These are phyloP conservation scores for Collybia mongolica DNA, from an alignment of 768 basidiomycete species.

Conservation along the genomic window DNA sequence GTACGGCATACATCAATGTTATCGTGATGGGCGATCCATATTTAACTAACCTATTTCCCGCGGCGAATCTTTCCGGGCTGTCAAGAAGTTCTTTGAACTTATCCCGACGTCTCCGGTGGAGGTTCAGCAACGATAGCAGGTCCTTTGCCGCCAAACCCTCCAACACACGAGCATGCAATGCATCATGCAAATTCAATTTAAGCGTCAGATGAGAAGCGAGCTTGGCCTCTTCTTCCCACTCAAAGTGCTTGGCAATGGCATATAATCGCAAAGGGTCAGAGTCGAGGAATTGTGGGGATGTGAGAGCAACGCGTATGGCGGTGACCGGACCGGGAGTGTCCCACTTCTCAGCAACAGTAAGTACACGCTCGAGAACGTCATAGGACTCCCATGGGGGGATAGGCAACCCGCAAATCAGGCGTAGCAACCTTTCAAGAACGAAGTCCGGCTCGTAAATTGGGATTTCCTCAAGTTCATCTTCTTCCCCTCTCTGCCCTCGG, in stretches of 20 bases:
- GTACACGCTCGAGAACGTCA: conserved; percentile 51
- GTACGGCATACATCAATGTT: conserved; percentile 1
- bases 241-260: conserved; percentile 57
- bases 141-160: conserved; percentile 49
- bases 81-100: conserved; percentile 48
- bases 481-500: neutral
- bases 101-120: conserved; percentile 57
- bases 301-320: conserved; percentile 51
- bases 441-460: conserved; percentile 40
- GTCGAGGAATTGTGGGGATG: conserved; percentile 43
- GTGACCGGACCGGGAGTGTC: conserved; percentile 62
- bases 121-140: conserved; percentile 50
- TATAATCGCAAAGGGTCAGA: conserved; percentile 50
- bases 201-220: conserved; percentile 60
- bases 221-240: conserved; percentile 57
- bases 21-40: neutral
- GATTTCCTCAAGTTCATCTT: conserved; percentile 21
- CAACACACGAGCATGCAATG: conserved; percentile 40
- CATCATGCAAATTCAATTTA: conserved; percentile 45
- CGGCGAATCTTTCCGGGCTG: conserved; percentile 59
- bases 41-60: conserved; percentile 37
- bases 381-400: conserved; percentile 47
- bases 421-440: conserved; percentile 54
- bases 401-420: conserved; percentile 55
- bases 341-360: conserved; percentile 69